Conservation (phyloP, 352 stramenopile species). For the Halophytophthora batemanensis region DNA sequence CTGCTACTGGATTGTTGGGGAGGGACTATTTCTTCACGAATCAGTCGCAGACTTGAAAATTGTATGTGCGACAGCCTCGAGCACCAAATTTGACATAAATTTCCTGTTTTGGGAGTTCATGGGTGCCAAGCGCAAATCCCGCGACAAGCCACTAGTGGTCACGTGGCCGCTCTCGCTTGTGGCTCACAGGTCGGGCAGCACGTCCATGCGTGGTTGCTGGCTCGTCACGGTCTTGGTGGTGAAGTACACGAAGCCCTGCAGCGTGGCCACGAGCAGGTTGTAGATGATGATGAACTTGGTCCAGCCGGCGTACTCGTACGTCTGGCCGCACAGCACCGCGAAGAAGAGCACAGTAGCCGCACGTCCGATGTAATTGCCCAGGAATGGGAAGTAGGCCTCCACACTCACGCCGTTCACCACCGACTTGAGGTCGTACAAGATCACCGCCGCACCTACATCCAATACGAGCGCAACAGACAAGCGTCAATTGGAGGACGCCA, state of each 20-base stretch:
- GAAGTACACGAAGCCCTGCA: slow-evolving; percentile 81
- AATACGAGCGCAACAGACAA: neutral
- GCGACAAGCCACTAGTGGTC: neutral
- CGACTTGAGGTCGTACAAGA: slow-evolving; percentile 85
- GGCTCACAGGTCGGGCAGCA: slow-evolving; percentile 54
- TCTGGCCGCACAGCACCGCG: slow-evolving; percentile 67
- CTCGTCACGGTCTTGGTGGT: slow-evolving; percentile 72
- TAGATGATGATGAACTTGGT: slow-evolving; percentile 72
- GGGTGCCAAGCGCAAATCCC: neutral
- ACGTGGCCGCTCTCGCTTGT: neutral
- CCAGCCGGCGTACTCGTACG: slow-evolving; percentile 64
- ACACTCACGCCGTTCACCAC: slow-evolving; percentile 80
- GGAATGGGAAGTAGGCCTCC: slow-evolving; percentile 83
- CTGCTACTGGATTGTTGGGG: neutral
- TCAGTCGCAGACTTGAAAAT: neutral
- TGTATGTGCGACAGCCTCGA: neutral
- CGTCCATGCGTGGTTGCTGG: slow-evolving; percentile 53
- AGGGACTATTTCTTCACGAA: no score
- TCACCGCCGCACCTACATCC: slow-evolving; percentile 58
- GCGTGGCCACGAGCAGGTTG: slow-evolving; percentile 69
- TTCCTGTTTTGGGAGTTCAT: neutral
- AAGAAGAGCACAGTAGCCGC: slow-evolving; percentile 81
- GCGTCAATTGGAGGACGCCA: neutral
- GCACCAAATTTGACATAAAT: neutral
- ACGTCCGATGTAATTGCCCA: slow-evolving; percentile 85